Conservation (phyloP, 202 grass and related monocot genomes). For the Alloteropsis angusta region DNA sequence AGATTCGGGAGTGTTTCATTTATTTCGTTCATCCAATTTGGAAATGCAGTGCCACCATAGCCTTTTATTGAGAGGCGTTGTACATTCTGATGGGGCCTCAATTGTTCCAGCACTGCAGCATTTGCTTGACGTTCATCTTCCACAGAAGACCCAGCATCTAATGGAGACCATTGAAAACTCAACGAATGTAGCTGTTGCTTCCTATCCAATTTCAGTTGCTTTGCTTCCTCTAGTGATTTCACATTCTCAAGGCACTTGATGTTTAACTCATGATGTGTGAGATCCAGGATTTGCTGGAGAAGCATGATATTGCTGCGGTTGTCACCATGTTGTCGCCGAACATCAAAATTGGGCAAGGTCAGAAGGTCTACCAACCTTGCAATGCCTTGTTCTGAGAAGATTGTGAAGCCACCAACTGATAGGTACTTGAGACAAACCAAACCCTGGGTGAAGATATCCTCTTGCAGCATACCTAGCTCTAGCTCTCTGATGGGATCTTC, state of each 20-base stretch:
- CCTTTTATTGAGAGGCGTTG: not conserved
- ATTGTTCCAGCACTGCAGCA: not conserved
- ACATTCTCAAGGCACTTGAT: not conserved
- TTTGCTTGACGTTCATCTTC: not conserved
- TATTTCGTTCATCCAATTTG: not conserved
- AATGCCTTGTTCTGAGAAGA: not conserved
- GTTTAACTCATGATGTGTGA: not conserved
- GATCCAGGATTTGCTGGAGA: not conserved
- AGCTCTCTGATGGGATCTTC: not conserved
- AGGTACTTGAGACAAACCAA: not conserved
- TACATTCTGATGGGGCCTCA: not conserved
- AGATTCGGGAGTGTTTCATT: not conserved
- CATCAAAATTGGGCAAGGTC: not conserved
- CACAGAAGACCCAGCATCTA: not conserved
- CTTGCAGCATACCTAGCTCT: not conserved
- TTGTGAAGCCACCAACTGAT: not conserved
- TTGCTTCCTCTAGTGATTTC: not conserved
- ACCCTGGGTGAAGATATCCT: not conserved
- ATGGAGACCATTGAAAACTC: not conserved
- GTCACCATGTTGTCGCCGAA: not conserved
- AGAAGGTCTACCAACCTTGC: not conserved
- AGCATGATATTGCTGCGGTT: not conserved
- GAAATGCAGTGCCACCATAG: not conserved
- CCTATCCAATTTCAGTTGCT: not conserved
- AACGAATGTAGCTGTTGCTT: not conserved